Evolutionary conservation across 345 rosid species (phyloP), one percentile per base, ranked within the genome.

Genomic region (Eutrema japonicum): DNA sequence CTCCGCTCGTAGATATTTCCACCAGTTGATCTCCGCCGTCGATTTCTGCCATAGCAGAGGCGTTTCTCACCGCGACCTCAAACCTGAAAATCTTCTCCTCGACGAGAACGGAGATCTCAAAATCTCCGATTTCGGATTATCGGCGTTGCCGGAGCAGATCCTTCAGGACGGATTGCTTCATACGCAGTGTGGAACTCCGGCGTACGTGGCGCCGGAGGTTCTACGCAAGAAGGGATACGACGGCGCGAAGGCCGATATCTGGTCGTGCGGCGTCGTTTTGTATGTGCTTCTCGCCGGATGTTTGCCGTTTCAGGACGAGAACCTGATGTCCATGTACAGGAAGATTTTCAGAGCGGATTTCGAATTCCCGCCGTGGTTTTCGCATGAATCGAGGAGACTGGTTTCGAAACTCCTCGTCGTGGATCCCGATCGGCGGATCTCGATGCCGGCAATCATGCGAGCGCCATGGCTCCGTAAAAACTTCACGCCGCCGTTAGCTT

Each of bases 181-280:
- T 32, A 92, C 98, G 7, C 89, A 73, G 80, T 92, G 98, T 12
- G 98, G 98, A 27, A 85, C 93, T 1, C 96, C 97, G 10, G 92
- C 97, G 0, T 92, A 92, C 45, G 96, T 92, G n/a, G 97, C 98
- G 2, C 98, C 98, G n/a, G 98, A 90, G 85, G 88, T 93, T 6
- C 53, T 93, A 5, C 62, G 93, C 66, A 89, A 83, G 80, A 92
- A 84, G 22, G 97, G 97, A 6, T 93, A 93, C 77, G 92, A 87
- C 63, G 98, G 98, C 3, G 79, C 90, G 0, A 90, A 76, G 60
- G 93, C 89, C 6, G 98, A 87, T 80, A 70, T 85, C 4, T 93
- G 98, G 98, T 93, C 98, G 3, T 93, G 98, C 66, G 98, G 98
- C 53, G 97, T 93, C 18, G 84, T 93, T 50, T 70, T 88, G 47